These are phyloP conservation scores for Hymenoscyphus fructigenus DNA, from an alignment of 2,329 filamentous ascomycete genomes.

Conservation along the genomic window DNA sequence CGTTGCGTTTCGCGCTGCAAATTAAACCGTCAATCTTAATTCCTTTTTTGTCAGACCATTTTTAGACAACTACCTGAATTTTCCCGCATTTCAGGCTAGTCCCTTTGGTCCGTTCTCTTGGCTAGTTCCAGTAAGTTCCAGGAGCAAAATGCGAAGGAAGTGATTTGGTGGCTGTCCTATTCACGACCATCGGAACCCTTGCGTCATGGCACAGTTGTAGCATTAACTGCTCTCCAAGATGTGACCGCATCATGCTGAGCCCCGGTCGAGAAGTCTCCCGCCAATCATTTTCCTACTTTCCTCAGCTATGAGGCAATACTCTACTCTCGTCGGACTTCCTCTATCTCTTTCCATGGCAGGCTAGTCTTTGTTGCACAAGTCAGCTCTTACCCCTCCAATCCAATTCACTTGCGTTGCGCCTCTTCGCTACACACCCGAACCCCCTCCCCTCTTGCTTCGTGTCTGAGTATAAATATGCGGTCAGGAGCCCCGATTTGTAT, in stretches of 20 bases:
- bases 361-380: slow-evolving; percentile 3
- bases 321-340: background rate
- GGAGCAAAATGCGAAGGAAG: background rate
- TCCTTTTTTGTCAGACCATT: background rate
- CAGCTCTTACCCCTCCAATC: slow-evolving; percentile 1
- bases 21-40: background rate
- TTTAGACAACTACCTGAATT: background rate
- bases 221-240: background rate
- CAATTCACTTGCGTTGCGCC: background rate
- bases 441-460: background rate
- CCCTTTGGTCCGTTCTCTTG: background rate
- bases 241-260: slow-evolving; percentile 2
- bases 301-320: slow-evolving; percentile 3
- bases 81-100: background rate
- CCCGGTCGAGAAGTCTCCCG: background rate
- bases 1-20: background rate
- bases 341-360: background rate
- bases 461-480: background rate
- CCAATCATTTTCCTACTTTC: background rate
- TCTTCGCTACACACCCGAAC: background rate
- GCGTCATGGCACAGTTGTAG: slow-evolving; percentile 3
- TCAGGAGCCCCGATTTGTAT: background rate
- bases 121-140: background rate
- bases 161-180: slow-evolving; percentile 1
- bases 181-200: background rate